phyloP scores from a whole-genome alignment of 805 yeast genomes.

The Kodamaea laetipori region DNA sequence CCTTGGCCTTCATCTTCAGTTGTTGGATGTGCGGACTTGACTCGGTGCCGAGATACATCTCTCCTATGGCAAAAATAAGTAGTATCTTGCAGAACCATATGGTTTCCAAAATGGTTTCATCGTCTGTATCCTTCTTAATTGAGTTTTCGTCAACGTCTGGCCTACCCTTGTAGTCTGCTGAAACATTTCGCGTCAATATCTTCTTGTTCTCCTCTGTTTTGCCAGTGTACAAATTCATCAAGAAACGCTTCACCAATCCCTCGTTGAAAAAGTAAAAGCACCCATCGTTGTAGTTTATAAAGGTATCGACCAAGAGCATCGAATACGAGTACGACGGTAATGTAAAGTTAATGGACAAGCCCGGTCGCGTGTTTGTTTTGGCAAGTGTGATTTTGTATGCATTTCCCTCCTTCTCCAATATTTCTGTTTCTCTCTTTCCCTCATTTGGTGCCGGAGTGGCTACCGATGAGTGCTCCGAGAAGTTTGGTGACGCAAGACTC shows the following conservation, averaged over 20 bases:
- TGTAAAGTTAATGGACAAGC: conserved; percentile 67
- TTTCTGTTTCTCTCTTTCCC: conserved; percentile 50
- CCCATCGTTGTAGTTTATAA: conserved; percentile 78
- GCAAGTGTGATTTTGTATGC: conserved; percentile 72
- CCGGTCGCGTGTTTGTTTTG: conserved; percentile 66
- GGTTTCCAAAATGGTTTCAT: conserved; percentile 66
- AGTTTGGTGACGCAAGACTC: conserved; percentile 12
- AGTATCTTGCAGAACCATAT: conserved; percentile 80
- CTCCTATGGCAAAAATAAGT: conserved; percentile 76
- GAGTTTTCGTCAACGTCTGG: conserved; percentile 40
- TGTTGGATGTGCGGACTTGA: conserved; percentile 59
- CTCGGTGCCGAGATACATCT: conserved; percentile 78
- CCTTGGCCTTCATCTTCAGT: conserved; percentile 23
- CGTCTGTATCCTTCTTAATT: conserved; percentile 46
- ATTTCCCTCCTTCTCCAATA: conserved; percentile 72
- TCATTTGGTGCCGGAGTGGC: background rate
- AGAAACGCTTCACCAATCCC: conserved; percentile 69
- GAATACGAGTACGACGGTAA: conserved; percentile 79
- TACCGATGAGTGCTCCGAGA: conserved; percentile 5
- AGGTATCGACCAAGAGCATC: conserved; percentile 70
- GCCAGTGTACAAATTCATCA: conserved; percentile 65
- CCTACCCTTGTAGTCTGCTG: conserved; percentile 18
- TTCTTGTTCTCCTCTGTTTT: conserved; percentile 38
- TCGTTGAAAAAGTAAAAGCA: conserved; percentile 85
- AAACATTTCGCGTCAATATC: conserved; percentile 38